phyloP scores from a whole-genome alignment of 257 asterid genomes.

The Jacaranda mimosifolia region DNA sequence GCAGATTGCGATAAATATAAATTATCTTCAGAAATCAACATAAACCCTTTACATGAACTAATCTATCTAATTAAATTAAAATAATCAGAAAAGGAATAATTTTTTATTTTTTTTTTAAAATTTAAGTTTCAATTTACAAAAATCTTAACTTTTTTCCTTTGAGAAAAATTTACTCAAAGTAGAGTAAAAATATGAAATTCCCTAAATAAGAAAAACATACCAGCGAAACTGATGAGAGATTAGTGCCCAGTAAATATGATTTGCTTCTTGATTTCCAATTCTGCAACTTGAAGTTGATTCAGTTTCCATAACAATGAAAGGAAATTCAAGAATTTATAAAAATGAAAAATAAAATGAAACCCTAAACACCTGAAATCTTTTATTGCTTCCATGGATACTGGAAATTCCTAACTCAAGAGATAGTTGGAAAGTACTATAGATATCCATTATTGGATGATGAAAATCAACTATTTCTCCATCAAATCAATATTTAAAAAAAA shows the following conservation, averaged over 20 bases:
- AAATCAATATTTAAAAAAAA: background rate
- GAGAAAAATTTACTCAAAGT: background rate
- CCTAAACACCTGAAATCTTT: slow-evolving; percentile 38
- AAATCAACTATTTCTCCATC: slow-evolving; percentile 10
- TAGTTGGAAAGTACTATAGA: slow-evolving; percentile 42
- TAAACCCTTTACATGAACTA: background rate
- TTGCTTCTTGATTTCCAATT: slow-evolving; percentile 35
- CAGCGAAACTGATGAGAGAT: slow-evolving; percentile 43
- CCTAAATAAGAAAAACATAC: slow-evolving; percentile 27
- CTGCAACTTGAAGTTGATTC: slow-evolving; percentile 42
- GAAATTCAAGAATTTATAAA: background rate
- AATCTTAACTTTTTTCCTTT: too few species aligned
- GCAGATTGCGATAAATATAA: background rate
- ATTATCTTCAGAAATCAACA: background rate
- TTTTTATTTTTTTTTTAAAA: background rate
- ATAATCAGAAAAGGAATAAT: background rate
- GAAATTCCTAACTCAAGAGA: slow-evolving; percentile 49
- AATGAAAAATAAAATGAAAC: background rate
- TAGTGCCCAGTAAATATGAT: slow-evolving; percentile 34
- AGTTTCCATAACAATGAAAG: slow-evolving; percentile 5
- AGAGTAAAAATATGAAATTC: background rate
- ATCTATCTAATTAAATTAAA: background rate
- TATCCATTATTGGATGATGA: slow-evolving; percentile 46
- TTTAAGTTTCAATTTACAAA: background rate
- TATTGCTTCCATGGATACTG: slow-evolving; percentile 35